Conservation (phyloP, 257 asterid species). For the Ophiorrhiza pumila region DNA sequence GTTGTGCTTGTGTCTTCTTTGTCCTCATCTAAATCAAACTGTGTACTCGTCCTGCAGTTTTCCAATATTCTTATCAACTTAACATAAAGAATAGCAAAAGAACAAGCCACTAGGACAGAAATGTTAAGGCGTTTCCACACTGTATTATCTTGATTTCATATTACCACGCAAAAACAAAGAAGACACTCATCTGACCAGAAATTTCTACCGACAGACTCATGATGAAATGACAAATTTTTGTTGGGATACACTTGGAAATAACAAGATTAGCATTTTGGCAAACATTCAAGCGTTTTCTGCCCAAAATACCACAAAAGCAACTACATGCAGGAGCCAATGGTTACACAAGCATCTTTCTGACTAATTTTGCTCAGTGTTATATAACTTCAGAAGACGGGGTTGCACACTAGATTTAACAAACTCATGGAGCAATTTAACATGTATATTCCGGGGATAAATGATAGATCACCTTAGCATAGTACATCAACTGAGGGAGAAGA, state of each 20-base stretch:
- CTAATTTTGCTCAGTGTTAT: not conserved
- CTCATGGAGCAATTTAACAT: not conserved
- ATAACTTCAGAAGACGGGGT: not conserved
- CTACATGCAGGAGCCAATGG: too few relatives aligned
- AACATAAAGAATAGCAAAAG: slow-evolving; percentile 11
- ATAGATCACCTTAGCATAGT: not conserved
- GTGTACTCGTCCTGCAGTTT: slow-evolving; percentile 50
- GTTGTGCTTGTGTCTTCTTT: slow-evolving; percentile 46
- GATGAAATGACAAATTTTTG: not conserved
- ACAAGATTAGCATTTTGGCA: not conserved
- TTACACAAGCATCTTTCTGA: not conserved
- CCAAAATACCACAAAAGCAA: not conserved
- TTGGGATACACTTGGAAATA: not conserved
- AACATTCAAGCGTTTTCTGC: not conserved
- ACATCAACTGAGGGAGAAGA: not conserved
- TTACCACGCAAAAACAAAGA: too few relatives aligned
- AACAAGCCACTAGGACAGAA: not conserved
- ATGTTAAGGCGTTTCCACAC: not conserved
- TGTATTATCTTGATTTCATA: too few relatives aligned
- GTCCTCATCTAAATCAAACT: slow-evolving; percentile 52
- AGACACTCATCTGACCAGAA: not conserved
- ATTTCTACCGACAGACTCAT: not conserved
- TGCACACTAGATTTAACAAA: not conserved
- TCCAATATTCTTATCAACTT: slow-evolving; percentile 14
- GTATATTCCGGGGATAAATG: not conserved